A percentile compares a stretch with the other conserved stretches of the same genome.
Evolutionary conservation across 1,284 basidiomycete species (phyloP).

Genomic region (Wallemia mellicola): DNA sequence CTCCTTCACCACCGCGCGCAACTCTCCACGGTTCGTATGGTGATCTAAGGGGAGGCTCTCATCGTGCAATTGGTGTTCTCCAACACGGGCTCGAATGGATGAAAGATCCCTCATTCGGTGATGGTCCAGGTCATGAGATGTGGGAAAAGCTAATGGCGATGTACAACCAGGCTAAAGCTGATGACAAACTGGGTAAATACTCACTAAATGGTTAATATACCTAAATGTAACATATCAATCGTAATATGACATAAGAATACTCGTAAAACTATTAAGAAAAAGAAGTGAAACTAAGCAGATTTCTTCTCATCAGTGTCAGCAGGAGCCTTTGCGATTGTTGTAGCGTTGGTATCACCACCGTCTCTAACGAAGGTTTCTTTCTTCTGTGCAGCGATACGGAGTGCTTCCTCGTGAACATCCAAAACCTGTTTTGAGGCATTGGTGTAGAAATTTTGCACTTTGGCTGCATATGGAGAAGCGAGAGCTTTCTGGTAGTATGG

Average conservation of each 20-base stretch:
- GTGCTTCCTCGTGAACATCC: conserved; percentile 66
- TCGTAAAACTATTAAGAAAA: too few species aligned
- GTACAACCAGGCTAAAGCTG: background rate
- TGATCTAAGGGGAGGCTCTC: background rate
- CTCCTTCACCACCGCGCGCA: background rate
- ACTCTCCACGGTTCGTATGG: background rate
- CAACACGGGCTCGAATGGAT: background rate
- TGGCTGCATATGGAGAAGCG: conserved; percentile 40
- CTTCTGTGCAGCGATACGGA: conserved; percentile 34
- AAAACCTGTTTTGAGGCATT: conserved; percentile 42
- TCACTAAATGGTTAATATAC: background rate
- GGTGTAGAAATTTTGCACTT: conserved; percentile 44
- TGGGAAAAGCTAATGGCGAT: background rate
- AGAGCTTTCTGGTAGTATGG: conserved; percentile 49
- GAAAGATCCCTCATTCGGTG: background rate
- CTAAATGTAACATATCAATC: background rate
- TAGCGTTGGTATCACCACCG: background rate
- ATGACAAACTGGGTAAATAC: background rate
- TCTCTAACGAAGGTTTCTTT: conserved; percentile 15
- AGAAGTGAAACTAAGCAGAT: background rate
- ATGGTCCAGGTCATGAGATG: background rate
- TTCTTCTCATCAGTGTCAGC: background rate
- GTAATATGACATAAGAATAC: background rate
- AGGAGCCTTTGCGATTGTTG: background rate
- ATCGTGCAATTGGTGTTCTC: background rate